Evolutionary conservation across 768 basidiomycete genomes (phyloP), one percentile per base, ranked within the genome.

Genomic region (Crassisporium funariophilum): DNA sequence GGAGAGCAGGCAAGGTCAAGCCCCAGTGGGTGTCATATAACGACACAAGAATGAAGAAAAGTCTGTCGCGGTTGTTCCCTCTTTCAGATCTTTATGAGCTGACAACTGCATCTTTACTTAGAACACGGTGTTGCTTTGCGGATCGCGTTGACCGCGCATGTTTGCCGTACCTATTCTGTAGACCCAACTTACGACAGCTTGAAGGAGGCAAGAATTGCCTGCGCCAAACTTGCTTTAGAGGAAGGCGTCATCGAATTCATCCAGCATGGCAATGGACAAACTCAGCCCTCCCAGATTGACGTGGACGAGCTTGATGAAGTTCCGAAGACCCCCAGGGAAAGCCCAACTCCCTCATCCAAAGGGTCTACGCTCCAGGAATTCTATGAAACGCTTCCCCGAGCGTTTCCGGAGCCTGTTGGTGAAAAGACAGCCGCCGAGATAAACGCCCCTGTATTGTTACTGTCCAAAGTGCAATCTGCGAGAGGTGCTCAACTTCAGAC

Each of bases 381-480:
- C 61, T 84, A 77, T 55, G 83, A 84, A n/a, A 61, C 77, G 11
- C 75, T 89, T 35, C 84, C 86, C 1, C 73, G 74, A 35, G 86
- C 84, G 1, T 77, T 86, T 41, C 79, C 82, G 0, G 81, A 84
- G 48, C 56, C 68, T 9, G 69, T 84, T 8, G 72, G 70, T 1
- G 67, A 71, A 11, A 73, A 72, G 52, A 60, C 70, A 2, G 76
- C 75, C 5, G 49, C 63, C 1, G 77, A 83, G 46, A 74, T 84
- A 45, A 81, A 83, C 41, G 77, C 77, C 0, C 69, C 78, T 1
- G 72, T 67, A 0, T 81, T 76, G 72, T 50, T 88, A 27, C 81
- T 83, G 49, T 67, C 58, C 5, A 62, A 72, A 11, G 55, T 83
- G 11, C 79, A 83, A 50, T 65, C 66, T 13, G 75, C 82, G 1